Percentiles rank a stretch among this genome's conserved stretches.
Conservation (phyloP, 345 rosid species). For the Passiflora organensis region DNA sequence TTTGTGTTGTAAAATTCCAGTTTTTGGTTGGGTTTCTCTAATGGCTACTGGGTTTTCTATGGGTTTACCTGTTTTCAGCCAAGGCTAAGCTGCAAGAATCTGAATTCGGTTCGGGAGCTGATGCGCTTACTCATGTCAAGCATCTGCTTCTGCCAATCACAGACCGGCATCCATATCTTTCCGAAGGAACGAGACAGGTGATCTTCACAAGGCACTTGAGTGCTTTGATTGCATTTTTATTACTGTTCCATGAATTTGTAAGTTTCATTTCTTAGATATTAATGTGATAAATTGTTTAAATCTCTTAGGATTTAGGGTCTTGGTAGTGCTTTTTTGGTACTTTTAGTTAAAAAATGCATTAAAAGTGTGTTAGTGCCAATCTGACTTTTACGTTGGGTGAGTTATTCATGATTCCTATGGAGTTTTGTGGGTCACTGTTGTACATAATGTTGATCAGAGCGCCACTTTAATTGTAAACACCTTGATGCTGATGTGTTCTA, state of each 20-base stretch:
- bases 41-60: background rate
- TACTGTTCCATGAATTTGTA: too few species aligned
- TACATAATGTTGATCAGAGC: too few species aligned
- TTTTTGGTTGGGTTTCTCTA: background rate
- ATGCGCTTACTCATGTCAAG: conserved; percentile 52
- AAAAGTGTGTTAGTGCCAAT: too few species aligned
- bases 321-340: background rate
- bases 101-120: conserved; percentile 45
- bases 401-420: too few species aligned
- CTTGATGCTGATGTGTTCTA: background rate
- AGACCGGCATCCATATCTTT: conserved; percentile 75
- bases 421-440: too few species aligned
- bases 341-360: too few species aligned
- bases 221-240: background rate
- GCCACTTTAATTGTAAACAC: too few species aligned
- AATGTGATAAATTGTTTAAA: background rate
- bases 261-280: background rate
- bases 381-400: too few species aligned
- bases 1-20: too few species aligned
- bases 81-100: conserved; percentile 56
- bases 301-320: background rate
- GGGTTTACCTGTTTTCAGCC: conserved; percentile 32
- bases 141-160: conserved; percentile 82
- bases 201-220: conserved; percentile 5
- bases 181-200: conserved; percentile 93